Conservation (phyloP, 1,284 basidiomycete genomes). For the Hymenochaete sp. region DNA sequence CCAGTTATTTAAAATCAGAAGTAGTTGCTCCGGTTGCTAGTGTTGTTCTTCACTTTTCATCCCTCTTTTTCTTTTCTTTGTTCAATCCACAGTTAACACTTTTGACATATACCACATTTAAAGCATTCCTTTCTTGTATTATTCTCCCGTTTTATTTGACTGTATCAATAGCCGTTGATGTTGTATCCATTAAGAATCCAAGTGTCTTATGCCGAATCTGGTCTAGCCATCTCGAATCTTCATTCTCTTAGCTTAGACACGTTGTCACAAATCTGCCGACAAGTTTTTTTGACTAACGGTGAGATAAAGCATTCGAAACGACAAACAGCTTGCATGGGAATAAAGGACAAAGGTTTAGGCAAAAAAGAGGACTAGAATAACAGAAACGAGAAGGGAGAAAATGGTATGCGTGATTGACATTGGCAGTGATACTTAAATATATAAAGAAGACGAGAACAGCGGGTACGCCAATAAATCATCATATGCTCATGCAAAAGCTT, state of each 20-base stretch:
- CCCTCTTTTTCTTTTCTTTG: no score
- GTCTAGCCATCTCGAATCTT: background rate
- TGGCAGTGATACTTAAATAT: constrained; percentile 3
- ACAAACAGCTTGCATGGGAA: background rate
- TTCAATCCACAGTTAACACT: no score
- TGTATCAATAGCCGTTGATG: constrained; percentile 12
- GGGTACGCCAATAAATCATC: constrained; percentile 19
- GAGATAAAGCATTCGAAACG: constrained; percentile 11
- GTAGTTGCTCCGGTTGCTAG: background rate
- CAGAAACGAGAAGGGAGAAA: background rate
- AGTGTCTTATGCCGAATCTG: background rate
- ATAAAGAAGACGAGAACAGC: constrained; percentile 14
- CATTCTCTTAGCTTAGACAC: background rate
- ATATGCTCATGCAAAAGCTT: no score
- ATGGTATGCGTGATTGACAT: constrained; percentile 14
- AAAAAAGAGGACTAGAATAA: background rate
- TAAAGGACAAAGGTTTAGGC: background rate
- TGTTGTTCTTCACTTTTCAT: no score
- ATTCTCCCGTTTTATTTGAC: background rate
- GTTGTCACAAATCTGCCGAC: background rate
- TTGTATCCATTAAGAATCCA: constrained; percentile 2
- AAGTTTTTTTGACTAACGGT: constrained; percentile 8
- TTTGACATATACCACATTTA: no score
- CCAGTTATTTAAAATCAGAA: constrained; percentile 8
- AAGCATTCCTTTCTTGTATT: no score